A percentile compares a stretch with the other conserved stretches of the same genome.
Evolutionary conservation across 257 asterid species (phyloP).

Genomic region (Plantago ovata): DNA sequence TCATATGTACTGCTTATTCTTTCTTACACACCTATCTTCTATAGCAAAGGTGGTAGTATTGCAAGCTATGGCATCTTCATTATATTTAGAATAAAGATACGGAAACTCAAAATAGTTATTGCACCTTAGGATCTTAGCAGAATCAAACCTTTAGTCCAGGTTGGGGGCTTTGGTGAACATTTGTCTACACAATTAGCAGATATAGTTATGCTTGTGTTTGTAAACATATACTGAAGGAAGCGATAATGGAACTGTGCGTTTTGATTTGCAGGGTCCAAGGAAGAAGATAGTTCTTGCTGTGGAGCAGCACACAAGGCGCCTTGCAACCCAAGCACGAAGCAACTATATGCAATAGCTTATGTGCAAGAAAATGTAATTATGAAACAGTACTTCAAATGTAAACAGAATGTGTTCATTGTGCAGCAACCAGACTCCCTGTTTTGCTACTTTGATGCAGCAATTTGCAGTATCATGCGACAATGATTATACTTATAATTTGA

Average conservation of each 20-base stretch:
- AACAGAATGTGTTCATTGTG: no score
- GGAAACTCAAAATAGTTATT: not conserved
- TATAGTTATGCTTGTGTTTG: not conserved
- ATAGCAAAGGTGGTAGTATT: not conserved
- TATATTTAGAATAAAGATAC: no score
- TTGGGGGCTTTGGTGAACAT: not conserved
- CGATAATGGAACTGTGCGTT: not conserved
- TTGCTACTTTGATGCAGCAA: no score
- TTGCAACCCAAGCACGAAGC: slow-evolving; percentile 18
- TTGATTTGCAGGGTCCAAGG: slow-evolving; percentile 64
- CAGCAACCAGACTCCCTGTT: no score
- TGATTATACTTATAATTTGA: no score
- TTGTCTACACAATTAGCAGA: not conserved
- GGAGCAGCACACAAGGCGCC: slow-evolving; percentile 31
- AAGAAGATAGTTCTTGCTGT: slow-evolving; percentile 60
- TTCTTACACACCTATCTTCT: slow-evolving; percentile 3
- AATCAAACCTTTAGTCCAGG: not conserved
- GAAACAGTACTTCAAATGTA: not conserved
- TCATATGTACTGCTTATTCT: not conserved
- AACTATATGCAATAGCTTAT: slow-evolving; percentile 19
- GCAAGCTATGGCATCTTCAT: not conserved
- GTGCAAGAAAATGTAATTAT: not conserved
- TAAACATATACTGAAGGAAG: not conserved
- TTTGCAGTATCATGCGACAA: no score
- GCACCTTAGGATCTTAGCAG: not conserved